Conservation (phyloP, 2,329 filamentous ascomycete genomes). For the Paracamarosporium sp. region DNA sequence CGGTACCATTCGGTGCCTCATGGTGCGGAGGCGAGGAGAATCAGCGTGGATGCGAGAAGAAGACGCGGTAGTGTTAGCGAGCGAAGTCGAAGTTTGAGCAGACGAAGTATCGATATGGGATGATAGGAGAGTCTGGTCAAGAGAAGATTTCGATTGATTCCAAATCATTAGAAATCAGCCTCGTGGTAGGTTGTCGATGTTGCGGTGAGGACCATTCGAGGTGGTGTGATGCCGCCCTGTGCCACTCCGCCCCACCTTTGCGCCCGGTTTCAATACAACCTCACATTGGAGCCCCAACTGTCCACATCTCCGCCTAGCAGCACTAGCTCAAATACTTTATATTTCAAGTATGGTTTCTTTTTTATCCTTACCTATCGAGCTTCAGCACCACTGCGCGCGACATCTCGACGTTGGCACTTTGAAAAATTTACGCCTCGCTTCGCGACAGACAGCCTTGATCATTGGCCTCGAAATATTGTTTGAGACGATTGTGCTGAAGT, state of each 20-base stretch:
- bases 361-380: background rate
- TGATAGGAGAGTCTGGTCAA: background rate
- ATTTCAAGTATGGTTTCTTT: background rate
- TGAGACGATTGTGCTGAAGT: background rate
- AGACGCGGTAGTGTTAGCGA: background rate
- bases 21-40: background rate
- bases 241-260: no score
- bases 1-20: background rate
- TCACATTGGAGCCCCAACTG: no score
- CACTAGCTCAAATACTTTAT: background rate
- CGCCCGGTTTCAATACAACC: no score
- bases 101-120: background rate
- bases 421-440: background rate
- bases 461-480: background rate
- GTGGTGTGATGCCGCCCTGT: no score
- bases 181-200: no score
- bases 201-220: background rate
- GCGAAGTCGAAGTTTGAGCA: background rate
- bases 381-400: background rate
- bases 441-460: background rate
- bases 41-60: background rate
- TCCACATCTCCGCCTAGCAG: no score
- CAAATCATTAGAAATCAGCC: no score
- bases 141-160: no score
- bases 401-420: background rate